Evolutionary conservation across 768 basidiomycete genomes (phyloP).

Genomic region (Russula ochroleuca): DNA sequence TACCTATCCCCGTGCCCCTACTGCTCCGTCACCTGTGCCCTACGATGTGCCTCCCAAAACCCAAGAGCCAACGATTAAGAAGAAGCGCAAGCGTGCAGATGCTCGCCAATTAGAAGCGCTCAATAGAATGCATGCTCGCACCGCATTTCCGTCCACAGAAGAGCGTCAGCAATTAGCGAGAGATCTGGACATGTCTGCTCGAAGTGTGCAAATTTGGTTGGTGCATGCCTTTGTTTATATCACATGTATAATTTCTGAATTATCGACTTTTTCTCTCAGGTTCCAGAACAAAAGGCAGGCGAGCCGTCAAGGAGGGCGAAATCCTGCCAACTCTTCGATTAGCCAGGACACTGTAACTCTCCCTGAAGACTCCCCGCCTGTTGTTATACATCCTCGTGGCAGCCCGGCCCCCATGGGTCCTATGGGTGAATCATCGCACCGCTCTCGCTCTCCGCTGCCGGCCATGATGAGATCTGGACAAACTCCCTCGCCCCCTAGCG

Average conservation of each 20-base stretch:
- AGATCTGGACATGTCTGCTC: slow-evolving; percentile 73
- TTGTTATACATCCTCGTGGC: neutral
- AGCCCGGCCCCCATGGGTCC: slow-evolving; percentile 18
- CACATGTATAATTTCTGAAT: slow-evolving; percentile 1
- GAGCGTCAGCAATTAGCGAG: slow-evolving; percentile 73
- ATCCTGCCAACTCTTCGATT: neutral
- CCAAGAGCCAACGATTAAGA: slow-evolving; percentile 68
- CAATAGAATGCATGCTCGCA: slow-evolving; percentile 74
- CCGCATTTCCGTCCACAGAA: slow-evolving; percentile 84
- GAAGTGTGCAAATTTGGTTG: slow-evolving; percentile 86
- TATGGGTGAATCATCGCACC: slow-evolving; percentile 10
- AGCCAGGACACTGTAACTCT: neutral
- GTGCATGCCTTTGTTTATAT: slow-evolving; percentile 22
- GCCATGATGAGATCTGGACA: slow-evolving; percentile 9
- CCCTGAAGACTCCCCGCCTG: slow-evolving; percentile 3
- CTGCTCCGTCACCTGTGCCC: slow-evolving; percentile 24
- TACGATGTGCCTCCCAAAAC: slow-evolving; percentile 32
- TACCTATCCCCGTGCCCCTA: slow-evolving; percentile 48
- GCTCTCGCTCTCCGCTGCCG: slow-evolving; percentile 24
- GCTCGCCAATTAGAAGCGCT: slow-evolving; percentile 73
- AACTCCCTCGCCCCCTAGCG: slow-evolving; percentile 23
- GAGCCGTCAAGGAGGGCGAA: slow-evolving; percentile 20
- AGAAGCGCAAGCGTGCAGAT: slow-evolving; percentile 83
- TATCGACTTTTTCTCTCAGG: slow-evolving; percentile 11
- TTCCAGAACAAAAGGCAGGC: slow-evolving; percentile 27